Base-by-base conservation (phyloP, 306 rosid species). In the Cercis canadensis region DNA sequence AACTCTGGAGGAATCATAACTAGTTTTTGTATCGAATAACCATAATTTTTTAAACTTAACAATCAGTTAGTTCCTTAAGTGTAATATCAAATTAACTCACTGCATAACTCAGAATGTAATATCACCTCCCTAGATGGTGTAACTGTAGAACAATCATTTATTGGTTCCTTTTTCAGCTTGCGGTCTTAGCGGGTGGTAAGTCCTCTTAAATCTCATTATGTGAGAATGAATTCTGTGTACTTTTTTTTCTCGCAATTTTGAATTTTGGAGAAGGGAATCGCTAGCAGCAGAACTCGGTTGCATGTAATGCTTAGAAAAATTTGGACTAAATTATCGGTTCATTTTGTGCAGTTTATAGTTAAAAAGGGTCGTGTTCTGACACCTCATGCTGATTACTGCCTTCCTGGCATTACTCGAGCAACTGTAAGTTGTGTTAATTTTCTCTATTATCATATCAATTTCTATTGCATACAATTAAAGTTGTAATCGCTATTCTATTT, bases 351-450 rank as follows among this genome's bases (percentile, higher is more conserved):
- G 97, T 91, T 91, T 72, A 52, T 91, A 41, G 92, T 91, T 62
- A 91, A 91, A 81, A 91, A 75, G 76, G 92, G 89, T 11, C 80
- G 65, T 54, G 90, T 91, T 55, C 65, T 83, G 77, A 88, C 97
- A 11, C 96, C 97, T 45, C 96, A 83, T 78, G 96, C 97, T 62
- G 97, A 91, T 80, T 91, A 87, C 68, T 87, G 97, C 75, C 96
- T 91, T 72, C 96, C 97, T 71, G 97, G 97, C 56, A 84, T 91
- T 33, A 91, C 97, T 51, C 88, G 96, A 53, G 89, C 89, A 65
- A 87, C 92, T 21, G 97, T 91, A 70, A 70, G 87, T 80, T 62
- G 63, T 70, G 61, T 61, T 32, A 40, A 59, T 44, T 61, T 37
- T 59, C 69, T 70, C 50, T 15, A 4, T 55, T 56, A 29, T 50